Percentiles rank a stretch among this genome's conserved stretches.
phyloP scores from a whole-genome alignment of 1,284 basidiomycete genomes.

The Neonothopanus nambi region DNA sequence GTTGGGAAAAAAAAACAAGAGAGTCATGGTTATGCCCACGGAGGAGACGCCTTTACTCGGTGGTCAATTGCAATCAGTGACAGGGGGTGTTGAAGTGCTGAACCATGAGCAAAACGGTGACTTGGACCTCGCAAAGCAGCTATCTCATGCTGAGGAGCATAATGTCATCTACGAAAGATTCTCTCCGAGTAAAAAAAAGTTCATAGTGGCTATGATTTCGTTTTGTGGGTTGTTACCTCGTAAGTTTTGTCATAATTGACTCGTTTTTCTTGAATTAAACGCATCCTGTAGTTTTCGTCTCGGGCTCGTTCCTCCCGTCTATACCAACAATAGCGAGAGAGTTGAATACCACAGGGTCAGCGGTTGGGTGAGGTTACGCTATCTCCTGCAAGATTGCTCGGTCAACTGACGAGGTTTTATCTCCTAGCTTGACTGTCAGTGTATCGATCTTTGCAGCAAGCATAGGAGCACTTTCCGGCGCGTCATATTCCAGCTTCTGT shows the following conservation, averaged over 20 bases:
- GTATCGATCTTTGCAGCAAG: conserved; percentile 44
- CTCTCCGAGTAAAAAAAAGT: conserved; percentile 4
- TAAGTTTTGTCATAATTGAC: neutral
- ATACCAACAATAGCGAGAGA: conserved; percentile 69
- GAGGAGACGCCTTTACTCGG: no score
- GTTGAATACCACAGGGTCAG: conserved; percentile 50
- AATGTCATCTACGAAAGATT: conserved; percentile 9
- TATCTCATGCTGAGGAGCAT: neutral
- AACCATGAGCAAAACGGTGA: no score
- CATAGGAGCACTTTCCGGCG: conserved; percentile 50
- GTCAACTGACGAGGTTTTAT: neutral
- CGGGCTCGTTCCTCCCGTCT: conserved; percentile 67
- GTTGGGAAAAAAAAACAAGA: no score
- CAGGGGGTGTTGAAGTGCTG: no score
- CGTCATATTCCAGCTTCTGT: conserved; percentile 55
- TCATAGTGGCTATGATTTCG: conserved; percentile 10
- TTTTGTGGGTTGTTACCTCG: conserved; percentile 12
- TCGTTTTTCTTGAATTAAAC: neutral
- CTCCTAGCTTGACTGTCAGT: conserved; percentile 36
- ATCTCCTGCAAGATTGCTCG: neutral
- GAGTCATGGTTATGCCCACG: no score
- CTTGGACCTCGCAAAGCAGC: no score
- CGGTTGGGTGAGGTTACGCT: conserved; percentile 53
- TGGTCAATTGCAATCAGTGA: no score
- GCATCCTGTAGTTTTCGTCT: conserved; percentile 55